Percentiles rank a stretch among this genome's conserved stretches.
Conservation (phyloP, 306 rosid genomes). For the Nissolia schottii region DNA sequence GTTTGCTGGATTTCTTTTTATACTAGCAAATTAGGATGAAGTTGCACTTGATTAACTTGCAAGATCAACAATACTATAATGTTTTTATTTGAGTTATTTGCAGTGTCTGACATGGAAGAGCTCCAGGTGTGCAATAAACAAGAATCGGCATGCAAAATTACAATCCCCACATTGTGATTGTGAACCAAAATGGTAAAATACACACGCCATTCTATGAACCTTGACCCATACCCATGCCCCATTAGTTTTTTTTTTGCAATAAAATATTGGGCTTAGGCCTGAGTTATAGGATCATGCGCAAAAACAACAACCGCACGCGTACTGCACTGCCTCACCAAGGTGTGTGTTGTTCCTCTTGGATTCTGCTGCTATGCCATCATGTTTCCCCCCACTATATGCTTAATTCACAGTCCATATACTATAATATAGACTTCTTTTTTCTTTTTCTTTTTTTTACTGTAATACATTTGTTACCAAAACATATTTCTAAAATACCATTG, state of each 20-base stretch:
- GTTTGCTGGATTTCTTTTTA: neutral
- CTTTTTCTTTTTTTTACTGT: no score
- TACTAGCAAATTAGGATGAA: neutral
- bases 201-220: conserved; percentile 28
- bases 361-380: conserved; percentile 30
- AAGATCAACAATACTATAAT: neutral
- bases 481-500: no score
- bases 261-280: conserved; percentile 12
- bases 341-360: conserved; percentile 15
- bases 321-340: conserved; percentile 15
- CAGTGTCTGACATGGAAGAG: conserved; percentile 23
- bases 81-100: neutral
- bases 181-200: conserved; percentile 2
- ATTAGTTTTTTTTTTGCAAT: neutral
- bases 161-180: conserved; percentile 3
- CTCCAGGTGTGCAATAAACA: neutral
- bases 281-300: conserved; percentile 74
- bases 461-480: no score
- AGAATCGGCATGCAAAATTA: conserved; percentile 3
- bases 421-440: no score
- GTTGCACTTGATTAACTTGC: neutral
- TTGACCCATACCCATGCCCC: conserved; percentile 26
- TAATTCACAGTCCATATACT: neutral
- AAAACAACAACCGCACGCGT: conserved; percentile 42
- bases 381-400: conserved; percentile 20